Base-by-base conservation (phyloP, 2,329 filamentous ascomycete genomes). In the Hypoxylon sp. region DNA sequence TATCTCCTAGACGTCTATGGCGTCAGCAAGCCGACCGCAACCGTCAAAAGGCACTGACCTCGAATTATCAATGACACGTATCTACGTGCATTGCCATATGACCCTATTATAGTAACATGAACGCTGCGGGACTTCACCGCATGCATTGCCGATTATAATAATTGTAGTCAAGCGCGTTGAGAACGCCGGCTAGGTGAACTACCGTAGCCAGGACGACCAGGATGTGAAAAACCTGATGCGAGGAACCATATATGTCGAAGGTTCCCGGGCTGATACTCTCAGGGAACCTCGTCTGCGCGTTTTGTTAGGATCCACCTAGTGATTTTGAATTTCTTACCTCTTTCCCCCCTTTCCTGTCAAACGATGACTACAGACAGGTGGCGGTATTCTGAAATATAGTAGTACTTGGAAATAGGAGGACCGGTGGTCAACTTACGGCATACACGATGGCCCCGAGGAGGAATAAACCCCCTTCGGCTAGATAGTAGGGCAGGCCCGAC, bases 171-270 rank as follows among this genome's bases (percentile, higher is more conserved):
- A 75, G 77, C 1, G 74, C 76, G 29, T 70, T 44, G 27, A 79
- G 57, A 24, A 79, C 64, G n/a, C 77, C 81, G 47, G 79, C 71
- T 44, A 83, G 67, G 74, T 85, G 80, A 11, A 81, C 73, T 29
- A 76, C 68, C 27, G 80, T 79, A 5, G 80, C 81, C 4, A 84
- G 32, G 0, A 83, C 82, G 8, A 84, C 81, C 6, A 83, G 75
- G 10, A 82, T 70, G 58, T 85, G 83, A 60, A 85, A 84, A 6
- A 84, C 78, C 67, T 84, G 82, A 64, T 84, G 83, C 13, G 82
- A 85, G 2, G 79, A 78, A 15, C 82, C 81, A 68, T 76, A 81
- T 32, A 83, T 79, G 70, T 85, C 83, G 72, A 85, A 85, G 7
- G 62, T 75, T 2, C 81, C 82, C 1, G 82, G 83, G 17, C 70